A percentile compares a stretch with the other conserved stretches of the same genome.
phyloP scores from a whole-genome alignment of 2,329 filamentous ascomycete genomes.

The Fulvia fulva region DNA sequence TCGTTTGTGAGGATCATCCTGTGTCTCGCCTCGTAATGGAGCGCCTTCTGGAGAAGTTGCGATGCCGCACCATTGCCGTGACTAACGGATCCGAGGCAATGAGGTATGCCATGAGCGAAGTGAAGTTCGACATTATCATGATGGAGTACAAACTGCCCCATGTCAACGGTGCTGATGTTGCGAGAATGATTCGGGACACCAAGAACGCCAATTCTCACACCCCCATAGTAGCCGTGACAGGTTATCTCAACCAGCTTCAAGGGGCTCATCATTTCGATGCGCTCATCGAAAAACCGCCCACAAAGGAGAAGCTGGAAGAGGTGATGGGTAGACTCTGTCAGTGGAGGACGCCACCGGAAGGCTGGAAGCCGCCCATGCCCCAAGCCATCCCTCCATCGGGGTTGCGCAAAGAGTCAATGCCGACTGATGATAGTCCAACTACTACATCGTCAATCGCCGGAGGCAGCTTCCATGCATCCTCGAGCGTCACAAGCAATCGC shows the following conservation, averaged over 20 bases:
- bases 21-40: slow-evolving; percentile 99
- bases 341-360: slow-evolving; percentile 77
- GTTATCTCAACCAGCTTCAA: slow-evolving; percentile 95
- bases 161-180: slow-evolving; percentile 91
- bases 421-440: slow-evolving; percentile 75
- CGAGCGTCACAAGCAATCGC: slow-evolving; percentile 38
- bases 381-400: slow-evolving; percentile 55
- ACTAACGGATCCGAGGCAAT: slow-evolving; percentile 87
- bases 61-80: slow-evolving; percentile 89
- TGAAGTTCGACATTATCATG: slow-evolving; percentile 98
- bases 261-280: slow-evolving; percentile 95
- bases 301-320: slow-evolving; percentile 83
- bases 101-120: slow-evolving; percentile 89
- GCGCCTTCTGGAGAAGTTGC: slow-evolving; percentile 88
- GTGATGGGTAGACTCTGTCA: slow-evolving; percentile 83
- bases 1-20: slow-evolving; percentile 97
- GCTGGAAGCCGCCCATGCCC: slow-evolving; percentile 42
- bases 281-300: slow-evolving; percentile 94
- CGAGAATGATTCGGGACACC: slow-evolving; percentile 95
- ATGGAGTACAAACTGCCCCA: slow-evolving; percentile 95
- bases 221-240: slow-evolving; percentile 92
- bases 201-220: slow-evolving; percentile 93
- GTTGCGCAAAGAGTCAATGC: slow-evolving; percentile 60
- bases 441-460: slow-evolving; percentile 60
- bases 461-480: not conserved